Conservation (phyloP, 1,284 basidiomycete species). For the Irpex rosettiformis region DNA sequence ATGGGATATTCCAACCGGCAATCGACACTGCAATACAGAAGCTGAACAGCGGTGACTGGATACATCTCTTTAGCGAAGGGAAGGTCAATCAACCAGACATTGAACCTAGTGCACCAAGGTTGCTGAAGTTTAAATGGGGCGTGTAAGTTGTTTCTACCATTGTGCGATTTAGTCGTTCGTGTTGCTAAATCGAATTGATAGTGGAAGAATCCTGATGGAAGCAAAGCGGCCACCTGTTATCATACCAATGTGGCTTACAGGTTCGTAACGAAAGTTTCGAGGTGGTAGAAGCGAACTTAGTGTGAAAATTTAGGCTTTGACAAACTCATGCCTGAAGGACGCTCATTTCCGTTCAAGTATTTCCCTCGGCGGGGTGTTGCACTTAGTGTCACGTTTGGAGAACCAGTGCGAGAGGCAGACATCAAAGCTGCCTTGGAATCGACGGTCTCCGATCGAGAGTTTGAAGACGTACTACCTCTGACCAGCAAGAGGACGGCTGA, state of each 20-base stretch:
- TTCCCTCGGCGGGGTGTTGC: constrained; percentile 59
- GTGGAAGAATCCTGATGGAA: constrained; percentile 85
- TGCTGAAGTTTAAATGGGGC: constrained; percentile 96
- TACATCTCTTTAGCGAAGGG: constrained; percentile 95
- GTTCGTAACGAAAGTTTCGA: constrained; percentile 30
- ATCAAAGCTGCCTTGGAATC: constrained; percentile 32
- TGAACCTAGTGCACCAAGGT: constrained; percentile 37
- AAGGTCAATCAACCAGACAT: constrained; percentile 74
- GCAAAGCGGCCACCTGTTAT: constrained; percentile 70
- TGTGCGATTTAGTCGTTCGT: constrained; percentile 32
- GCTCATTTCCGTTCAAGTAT: constrained; percentile 68
- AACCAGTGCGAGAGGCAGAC: constrained; percentile 48
- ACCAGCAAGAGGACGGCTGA: background rate
- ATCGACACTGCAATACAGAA: constrained; percentile 80
- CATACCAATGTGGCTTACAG: constrained; percentile 93
- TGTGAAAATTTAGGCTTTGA: constrained; percentile 64
- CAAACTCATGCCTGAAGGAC: constrained; percentile 83
- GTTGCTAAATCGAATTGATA: constrained; percentile 28
- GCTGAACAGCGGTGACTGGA: constrained; percentile 82
- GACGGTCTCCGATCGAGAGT: background rate
- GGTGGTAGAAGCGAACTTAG: background rate
- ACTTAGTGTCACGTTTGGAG: constrained; percentile 72
- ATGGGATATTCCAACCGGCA: constrained; percentile 87
- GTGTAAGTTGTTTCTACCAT: constrained; percentile 55
- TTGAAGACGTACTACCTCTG: background rate